Evolutionary conservation across 768 basidiomycete species (phyloP), one percentile per base, ranked within the genome.

Genomic region (Mycena vitilis): DNA sequence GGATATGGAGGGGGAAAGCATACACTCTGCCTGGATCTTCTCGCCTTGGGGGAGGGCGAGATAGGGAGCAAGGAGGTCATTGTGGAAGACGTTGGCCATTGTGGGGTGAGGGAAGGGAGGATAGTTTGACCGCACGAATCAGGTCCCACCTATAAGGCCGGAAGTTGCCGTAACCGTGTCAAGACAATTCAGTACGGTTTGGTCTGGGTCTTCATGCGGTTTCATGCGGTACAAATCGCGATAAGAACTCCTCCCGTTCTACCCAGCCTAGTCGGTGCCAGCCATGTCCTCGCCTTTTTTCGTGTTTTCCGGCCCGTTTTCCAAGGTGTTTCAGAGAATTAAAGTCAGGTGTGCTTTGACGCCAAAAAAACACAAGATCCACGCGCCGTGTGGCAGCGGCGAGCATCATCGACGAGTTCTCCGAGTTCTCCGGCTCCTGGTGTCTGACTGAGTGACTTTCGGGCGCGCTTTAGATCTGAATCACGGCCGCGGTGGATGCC

Each of bases 1-100:
- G 54, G 65, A 57, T 36, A 56, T 71, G 64, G 64, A 56, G 55
- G 12, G n/a, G 74, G 25, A n/a, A 40, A 18, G 30, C 88, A 48
- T 77, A 94, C 93, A 95, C 81, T 98, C 97, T 51, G 97, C 97
- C 86, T 98, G 95, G 80, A 98, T 77, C 81, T 95, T 96, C 30
- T 90, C 90, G 60, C 95, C 95, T 81, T 99, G 97, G 73, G 89
- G 85, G 67, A 99, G 91, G 69, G 90, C 87, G 75, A 98, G 92
- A 85, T 86, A 98, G 78, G 93, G 95, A 36, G 91, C 89, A 77
- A 98, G 92, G 72, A 98, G 90, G 74, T 95, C 94, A 81, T 92
- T 93, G 78, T 79, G 87, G 83, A 93, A 94, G 66, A 83, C 74
- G 75, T 83, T 74, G 30, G 62, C 5, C 59, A 65, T 65, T 22